A percentile compares a stretch with the other conserved stretches of the same genome.
phyloP scores from a whole-genome alignment of 1,139 yeast genomes.

The Kodamaea derodonti region DNA sequence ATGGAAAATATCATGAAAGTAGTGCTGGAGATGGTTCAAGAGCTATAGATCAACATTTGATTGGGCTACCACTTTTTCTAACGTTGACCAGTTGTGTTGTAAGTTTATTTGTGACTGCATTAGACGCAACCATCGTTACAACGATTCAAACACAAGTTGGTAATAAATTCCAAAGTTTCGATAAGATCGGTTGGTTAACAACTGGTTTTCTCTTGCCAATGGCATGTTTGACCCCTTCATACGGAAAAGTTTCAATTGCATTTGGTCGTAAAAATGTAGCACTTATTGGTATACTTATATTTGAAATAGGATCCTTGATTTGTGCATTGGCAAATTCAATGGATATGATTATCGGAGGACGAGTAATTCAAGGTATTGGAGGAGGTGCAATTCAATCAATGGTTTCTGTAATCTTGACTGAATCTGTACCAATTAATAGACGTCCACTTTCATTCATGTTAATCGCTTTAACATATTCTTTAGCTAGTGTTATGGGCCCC shows the following conservation, averaged over 20 bases:
- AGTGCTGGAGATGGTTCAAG: slow-evolving; percentile 23
- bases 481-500: slow-evolving; percentile 22
- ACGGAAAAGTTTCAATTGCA: slow-evolving; percentile 20
- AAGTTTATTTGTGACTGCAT: slow-evolving; percentile 18
- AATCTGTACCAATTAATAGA: slow-evolving; percentile 17
- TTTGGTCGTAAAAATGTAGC: slow-evolving; percentile 19
- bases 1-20: slow-evolving; percentile 11
- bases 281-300: slow-evolving; percentile 16
- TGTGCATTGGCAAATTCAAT: slow-evolving; percentile 17
- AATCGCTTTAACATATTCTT: slow-evolving; percentile 18
- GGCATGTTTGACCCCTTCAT: slow-evolving; percentile 19
- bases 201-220: slow-evolving; percentile 19
- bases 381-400: slow-evolving; percentile 19
- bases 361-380: slow-evolving; percentile 21
- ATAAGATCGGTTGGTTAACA: slow-evolving; percentile 20
- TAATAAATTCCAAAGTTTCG: slow-evolving; percentile 15
- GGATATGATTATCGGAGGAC: slow-evolving; percentile 21
- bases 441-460: slow-evolving; percentile 17
- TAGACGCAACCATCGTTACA: slow-evolving; percentile 22
- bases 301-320: slow-evolving; percentile 19
- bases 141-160: slow-evolving; percentile 21
- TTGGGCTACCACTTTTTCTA: slow-evolving; percentile 13
- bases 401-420: slow-evolving; percentile 18
- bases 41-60: slow-evolving; percentile 16
- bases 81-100: slow-evolving; percentile 15